These are phyloP conservation scores for Lobosporangium transversale DNA, from an alignment of 192 early-diverging fungal species.

Conservation along the genomic window DNA sequence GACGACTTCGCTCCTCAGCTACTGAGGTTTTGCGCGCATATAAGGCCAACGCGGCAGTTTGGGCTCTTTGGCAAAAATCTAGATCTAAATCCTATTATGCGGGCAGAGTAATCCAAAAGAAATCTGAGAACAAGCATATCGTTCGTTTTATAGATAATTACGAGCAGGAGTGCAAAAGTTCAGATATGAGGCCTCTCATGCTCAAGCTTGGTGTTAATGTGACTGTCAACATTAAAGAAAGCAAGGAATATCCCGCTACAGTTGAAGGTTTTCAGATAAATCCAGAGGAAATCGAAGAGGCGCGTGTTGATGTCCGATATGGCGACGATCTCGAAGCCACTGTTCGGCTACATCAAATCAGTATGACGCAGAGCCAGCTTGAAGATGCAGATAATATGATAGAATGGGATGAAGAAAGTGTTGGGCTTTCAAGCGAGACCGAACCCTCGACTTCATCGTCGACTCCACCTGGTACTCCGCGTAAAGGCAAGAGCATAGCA, in stretches of 20 bases:
- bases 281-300: not conserved
- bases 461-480: conserved; percentile 17
- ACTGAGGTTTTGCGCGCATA: conserved; percentile 11
- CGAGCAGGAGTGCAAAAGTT: not conserved
- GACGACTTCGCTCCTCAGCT: conserved; percentile 13
- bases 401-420: conserved; percentile 16
- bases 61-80: conserved; percentile 41
- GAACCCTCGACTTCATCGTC: conserved; percentile 1
- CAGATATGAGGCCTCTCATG: conserved; percentile 32
- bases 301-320: conserved; percentile 31
- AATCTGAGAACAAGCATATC: conserved; percentile 7
- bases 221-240: conserved; percentile 21
- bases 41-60: conserved; percentile 24
- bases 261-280: conserved; percentile 28
- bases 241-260: conserved; percentile 2
- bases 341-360: conserved; percentile 10
- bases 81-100: conserved; percentile 24
- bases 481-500: conserved; percentile 9
- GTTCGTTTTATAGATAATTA: conserved; percentile 33
- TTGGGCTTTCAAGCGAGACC: not conserved
- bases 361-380: conserved; percentile 23
- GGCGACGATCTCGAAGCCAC: conserved; percentile 19
- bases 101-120: conserved; percentile 8
- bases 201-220: conserved; percentile 34
- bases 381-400: conserved; percentile 12